A percentile compares a stretch with the other conserved stretches of the same genome.
Evolutionary conservation across 345 rosid species (phyloP).

Genomic region (Gossypium longicalyx): DNA sequence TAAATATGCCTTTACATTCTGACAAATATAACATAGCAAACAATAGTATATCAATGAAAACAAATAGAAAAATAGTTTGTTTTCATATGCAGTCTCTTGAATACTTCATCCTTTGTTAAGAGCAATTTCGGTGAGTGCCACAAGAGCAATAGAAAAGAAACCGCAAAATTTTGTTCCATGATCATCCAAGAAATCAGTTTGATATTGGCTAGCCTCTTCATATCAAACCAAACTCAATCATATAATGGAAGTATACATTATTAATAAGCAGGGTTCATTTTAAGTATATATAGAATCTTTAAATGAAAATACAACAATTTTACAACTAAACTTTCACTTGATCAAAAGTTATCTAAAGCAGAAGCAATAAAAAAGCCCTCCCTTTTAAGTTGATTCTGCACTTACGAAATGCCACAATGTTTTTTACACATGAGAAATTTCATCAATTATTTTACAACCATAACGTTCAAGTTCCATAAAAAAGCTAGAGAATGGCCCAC

Average conservation of each 20-base stretch:
- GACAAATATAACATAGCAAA: slow-evolving; percentile 10
- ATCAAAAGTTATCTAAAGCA: not conserved
- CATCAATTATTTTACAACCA: not conserved
- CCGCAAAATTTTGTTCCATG: not conserved
- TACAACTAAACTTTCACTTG: not conserved
- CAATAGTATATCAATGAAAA: not conserved
- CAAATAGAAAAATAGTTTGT: not conserved
- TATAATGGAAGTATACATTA: not conserved
- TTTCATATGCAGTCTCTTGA: not conserved
- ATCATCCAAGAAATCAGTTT: not conserved
- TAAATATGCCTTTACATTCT: slow-evolving; percentile 90
- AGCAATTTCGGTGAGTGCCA: not conserved
- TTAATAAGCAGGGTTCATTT: not conserved
- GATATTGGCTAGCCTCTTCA: slow-evolving; percentile 2
- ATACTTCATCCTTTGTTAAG: not conserved
- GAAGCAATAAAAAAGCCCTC: not conserved
- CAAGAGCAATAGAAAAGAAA: not conserved
- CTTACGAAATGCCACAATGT: not conserved
- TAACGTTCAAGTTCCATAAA: not conserved
- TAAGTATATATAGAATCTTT: not conserved
- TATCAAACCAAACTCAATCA: not conserved
- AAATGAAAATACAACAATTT: not conserved
- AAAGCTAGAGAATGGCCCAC: too few relatives aligned
- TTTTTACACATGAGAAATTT: not conserved
- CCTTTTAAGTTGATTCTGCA: not conserved